A percentile compares a stretch with the other conserved stretches of the same genome.
These are phyloP conservation scores for Lactarius sp. DNA, from an alignment of 768 basidiomycete species.

Conservation along the genomic window DNA sequence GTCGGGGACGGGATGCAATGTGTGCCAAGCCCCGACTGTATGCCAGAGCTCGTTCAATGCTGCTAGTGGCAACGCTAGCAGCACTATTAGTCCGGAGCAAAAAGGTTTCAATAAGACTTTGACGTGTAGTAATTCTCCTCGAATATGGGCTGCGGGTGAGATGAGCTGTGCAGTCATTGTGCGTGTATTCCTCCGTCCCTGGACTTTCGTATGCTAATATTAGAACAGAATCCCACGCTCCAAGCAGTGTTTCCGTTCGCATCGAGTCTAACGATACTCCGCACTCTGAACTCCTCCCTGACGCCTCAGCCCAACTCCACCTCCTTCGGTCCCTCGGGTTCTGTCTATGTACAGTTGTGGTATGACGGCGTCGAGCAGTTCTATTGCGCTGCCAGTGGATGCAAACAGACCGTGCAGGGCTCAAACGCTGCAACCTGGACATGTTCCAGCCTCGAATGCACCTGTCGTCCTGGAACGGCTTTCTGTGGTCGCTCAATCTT, in stretches of 20 bases:
- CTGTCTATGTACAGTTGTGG: slow-evolving; percentile 65
- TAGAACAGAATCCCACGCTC: slow-evolving; percentile 71
- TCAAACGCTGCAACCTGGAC: slow-evolving; percentile 52
- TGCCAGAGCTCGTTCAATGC: slow-evolving; percentile 62
- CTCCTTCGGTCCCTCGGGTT: slow-evolving; percentile 49
- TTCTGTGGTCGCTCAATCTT: slow-evolving; percentile 63
- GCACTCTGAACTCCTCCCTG: slow-evolving; percentile 64
- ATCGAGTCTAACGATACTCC: slow-evolving; percentile 73
- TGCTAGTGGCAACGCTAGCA: slow-evolving; percentile 32
- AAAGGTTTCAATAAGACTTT: slow-evolving; percentile 58
- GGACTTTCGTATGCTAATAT: neutral
- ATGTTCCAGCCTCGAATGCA: slow-evolving; percentile 71
- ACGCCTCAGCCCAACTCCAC: slow-evolving; percentile 63
- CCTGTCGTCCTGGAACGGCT: slow-evolving; percentile 58
- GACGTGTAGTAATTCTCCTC: slow-evolving; percentile 63
- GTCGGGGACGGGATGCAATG: slow-evolving; percentile 75
- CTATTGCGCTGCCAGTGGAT: slow-evolving; percentile 69
- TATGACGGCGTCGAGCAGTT: slow-evolving; percentile 87
- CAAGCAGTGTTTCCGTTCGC: slow-evolving; percentile 67
- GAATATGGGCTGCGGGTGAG: slow-evolving; percentile 73
- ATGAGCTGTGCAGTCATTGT: slow-evolving; percentile 84
- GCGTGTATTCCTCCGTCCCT: neutral
- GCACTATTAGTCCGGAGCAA: slow-evolving; percentile 24
- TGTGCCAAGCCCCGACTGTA: slow-evolving; percentile 61
- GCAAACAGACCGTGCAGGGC: slow-evolving; percentile 50